Conservation (phyloP, 257 asterid genomes). For the Solanum sitiens region DNA sequence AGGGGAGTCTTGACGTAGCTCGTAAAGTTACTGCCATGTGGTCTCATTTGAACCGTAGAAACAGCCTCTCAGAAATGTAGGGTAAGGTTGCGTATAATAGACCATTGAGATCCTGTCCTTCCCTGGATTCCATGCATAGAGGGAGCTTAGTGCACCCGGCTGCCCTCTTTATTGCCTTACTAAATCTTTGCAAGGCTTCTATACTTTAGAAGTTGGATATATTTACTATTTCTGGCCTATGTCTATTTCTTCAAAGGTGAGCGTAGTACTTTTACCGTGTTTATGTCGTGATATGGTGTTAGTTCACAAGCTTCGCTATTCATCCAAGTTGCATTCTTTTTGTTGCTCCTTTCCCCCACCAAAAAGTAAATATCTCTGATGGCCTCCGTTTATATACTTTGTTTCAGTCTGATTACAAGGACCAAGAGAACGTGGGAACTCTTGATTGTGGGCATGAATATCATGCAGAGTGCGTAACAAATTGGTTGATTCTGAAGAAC, state of each 20-base stretch:
- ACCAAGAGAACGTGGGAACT: constrained; percentile 35
- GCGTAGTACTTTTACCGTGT: not conserved
- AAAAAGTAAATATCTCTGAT: not conserved
- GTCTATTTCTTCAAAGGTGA: not conserved
- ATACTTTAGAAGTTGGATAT: not conserved
- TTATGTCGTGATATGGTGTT: not conserved
- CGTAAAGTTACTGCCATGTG: not conserved
- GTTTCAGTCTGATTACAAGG: constrained; percentile 45
- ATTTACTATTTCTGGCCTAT: not conserved
- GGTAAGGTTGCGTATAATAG: not conserved
- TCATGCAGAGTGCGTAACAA: constrained; percentile 60
- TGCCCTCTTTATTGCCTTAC: not conserved
- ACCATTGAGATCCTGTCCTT: not conserved
- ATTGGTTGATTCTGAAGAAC: constrained; percentile 67
- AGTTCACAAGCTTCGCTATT: not conserved
- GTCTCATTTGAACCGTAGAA: not conserved
- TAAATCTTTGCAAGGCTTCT: not conserved
- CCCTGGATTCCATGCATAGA: not conserved
- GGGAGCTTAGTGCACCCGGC: not conserved
- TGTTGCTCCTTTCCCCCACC: not conserved
- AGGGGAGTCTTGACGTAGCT: not conserved
- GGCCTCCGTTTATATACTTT: not conserved
- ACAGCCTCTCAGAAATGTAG: not conserved
- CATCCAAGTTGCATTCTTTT: not conserved
- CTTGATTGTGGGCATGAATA: constrained; percentile 71